Conservation (phyloP, 2,329 filamentous ascomycete species). For the Claviceps purpurea region DNA sequence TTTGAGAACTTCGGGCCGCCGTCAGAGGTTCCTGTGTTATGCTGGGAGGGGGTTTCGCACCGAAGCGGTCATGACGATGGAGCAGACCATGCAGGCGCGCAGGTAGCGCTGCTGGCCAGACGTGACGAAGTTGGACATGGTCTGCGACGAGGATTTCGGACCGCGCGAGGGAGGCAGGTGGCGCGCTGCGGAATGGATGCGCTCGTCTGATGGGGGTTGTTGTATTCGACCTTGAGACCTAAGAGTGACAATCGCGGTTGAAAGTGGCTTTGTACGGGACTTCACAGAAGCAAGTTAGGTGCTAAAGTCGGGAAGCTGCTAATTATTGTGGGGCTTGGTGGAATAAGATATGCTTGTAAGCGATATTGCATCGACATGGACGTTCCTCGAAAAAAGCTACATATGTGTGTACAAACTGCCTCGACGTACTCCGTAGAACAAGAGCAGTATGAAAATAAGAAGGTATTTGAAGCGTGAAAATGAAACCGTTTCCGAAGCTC, state of each 20-base stretch:
- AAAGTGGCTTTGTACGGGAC: too few relatives aligned
- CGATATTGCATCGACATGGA: slow-evolving; percentile 2
- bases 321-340: neutral
- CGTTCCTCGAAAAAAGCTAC: neutral
- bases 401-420: too few relatives aligned
- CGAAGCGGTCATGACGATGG: slow-evolving; percentile 71
- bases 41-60: slow-evolving; percentile 30
- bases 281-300: too few relatives aligned
- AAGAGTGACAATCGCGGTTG: too few relatives aligned
- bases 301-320: too few relatives aligned
- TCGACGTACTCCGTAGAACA: neutral
- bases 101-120: slow-evolving; percentile 69
- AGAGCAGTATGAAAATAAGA: too few relatives aligned
- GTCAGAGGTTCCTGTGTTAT: neutral
- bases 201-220: too few relatives aligned
- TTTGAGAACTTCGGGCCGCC: too few relatives aligned
- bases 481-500: too few relatives aligned
- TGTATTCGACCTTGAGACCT: neutral
- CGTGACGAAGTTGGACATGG: slow-evolving; percentile 47
- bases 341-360: slow-evolving; percentile 3
- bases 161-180: neutral
- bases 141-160: neutral
- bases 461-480: too few relatives aligned
- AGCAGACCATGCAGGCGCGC: slow-evolving; percentile 98
- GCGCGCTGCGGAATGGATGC: neutral